These are phyloP conservation scores for Sordaria brevicollis DNA, from an alignment of 495 filamentous ascomycete species.

Conservation along the genomic window DNA sequence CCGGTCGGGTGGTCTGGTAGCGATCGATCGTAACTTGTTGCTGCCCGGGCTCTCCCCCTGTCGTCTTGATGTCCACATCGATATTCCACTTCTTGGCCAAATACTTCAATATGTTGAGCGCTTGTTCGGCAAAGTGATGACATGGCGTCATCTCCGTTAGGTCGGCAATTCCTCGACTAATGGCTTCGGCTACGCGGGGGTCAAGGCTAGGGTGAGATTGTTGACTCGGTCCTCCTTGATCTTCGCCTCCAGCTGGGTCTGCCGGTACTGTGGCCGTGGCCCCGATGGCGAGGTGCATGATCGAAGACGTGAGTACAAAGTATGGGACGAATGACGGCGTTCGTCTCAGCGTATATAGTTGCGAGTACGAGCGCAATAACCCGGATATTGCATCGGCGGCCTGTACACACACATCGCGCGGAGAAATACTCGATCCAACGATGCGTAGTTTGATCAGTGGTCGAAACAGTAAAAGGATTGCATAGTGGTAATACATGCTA, in stretches of 20 bases:
- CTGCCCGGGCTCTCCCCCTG: background rate
- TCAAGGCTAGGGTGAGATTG: constrained; percentile 13
- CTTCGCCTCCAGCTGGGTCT: background rate
- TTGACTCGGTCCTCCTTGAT: constrained; percentile 8
- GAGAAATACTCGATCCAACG: constrained; percentile 43
- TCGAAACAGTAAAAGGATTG: constrained; percentile 53
- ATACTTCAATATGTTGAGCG: constrained; percentile 45
- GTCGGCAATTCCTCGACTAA: constrained; percentile 37
- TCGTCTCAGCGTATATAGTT: constrained; percentile 47
- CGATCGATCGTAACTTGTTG: constrained; percentile 2
- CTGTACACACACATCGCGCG: constrained; percentile 51
- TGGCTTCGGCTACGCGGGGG: constrained; percentile 25
- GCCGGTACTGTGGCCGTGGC: constrained; percentile 15
- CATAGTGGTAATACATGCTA: constrained; percentile 58
- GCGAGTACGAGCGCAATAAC: constrained; percentile 45
- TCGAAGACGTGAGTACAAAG: constrained; percentile 46
- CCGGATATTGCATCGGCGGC: constrained; percentile 51
- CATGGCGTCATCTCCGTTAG: constrained; percentile 47
- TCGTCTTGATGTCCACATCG: constrained; percentile 28
- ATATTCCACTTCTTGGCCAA: constrained; percentile 49
- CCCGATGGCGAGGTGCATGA: constrained; percentile 47
- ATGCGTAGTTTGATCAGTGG: constrained; percentile 55
- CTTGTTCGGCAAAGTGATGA: constrained; percentile 48
- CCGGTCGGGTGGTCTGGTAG: constrained; percentile 22
- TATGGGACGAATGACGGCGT: constrained; percentile 50